Conservation (phyloP, 805 yeast genomes). For the Saturnispora hagleri region DNA sequence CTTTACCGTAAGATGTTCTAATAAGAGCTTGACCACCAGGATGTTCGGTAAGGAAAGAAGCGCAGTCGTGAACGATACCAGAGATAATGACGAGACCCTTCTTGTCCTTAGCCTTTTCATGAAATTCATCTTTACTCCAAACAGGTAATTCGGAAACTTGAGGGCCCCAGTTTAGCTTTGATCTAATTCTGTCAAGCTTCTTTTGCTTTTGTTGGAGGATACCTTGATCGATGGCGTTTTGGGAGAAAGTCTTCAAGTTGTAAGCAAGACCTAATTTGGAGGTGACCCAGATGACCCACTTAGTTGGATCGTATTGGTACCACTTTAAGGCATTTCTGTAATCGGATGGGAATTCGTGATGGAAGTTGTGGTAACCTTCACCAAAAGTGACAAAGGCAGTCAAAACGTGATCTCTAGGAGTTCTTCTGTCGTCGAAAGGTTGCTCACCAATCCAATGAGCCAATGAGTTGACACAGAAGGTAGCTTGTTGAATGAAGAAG, state of each 20-base stretch:
- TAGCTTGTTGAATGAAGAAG: slow-evolving; percentile 70
- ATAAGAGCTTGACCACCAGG: slow-evolving; percentile 79
- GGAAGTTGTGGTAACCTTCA: slow-evolving; percentile 87
- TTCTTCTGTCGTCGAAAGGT: slow-evolving; percentile 81
- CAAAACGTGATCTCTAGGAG: slow-evolving; percentile 74
- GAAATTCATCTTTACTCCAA: slow-evolving; percentile 60
- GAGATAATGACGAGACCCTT: slow-evolving; percentile 60
- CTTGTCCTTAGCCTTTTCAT: slow-evolving; percentile 38
- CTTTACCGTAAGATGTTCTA: slow-evolving; percentile 66
- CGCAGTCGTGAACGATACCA: slow-evolving; percentile 74
- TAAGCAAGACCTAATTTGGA: slow-evolving; percentile 63
- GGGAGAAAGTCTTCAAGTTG: slow-evolving; percentile 68
- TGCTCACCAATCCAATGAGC: slow-evolving; percentile 84
- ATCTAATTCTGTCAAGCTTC: slow-evolving; percentile 57
- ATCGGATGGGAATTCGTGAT: slow-evolving; percentile 84
- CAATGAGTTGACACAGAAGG: slow-evolving; percentile 77
- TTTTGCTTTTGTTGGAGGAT: slow-evolving; percentile 76
- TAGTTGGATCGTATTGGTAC: slow-evolving; percentile 86
- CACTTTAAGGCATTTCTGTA: slow-evolving; percentile 81
- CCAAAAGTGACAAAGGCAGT: slow-evolving; percentile 81
- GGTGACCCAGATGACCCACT: slow-evolving; percentile 46
- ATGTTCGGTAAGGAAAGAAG: slow-evolving; percentile 60
- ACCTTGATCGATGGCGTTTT: slow-evolving; percentile 76
- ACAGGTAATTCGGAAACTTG: slow-evolving; percentile 57
- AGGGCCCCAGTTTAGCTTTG: slow-evolving; percentile 67